Percentiles rank a stretch among this genome's conserved stretches.
Evolutionary conservation across 2,329 filamentous ascomycete species (phyloP).

Genomic region (Penicillium sp.): DNA sequence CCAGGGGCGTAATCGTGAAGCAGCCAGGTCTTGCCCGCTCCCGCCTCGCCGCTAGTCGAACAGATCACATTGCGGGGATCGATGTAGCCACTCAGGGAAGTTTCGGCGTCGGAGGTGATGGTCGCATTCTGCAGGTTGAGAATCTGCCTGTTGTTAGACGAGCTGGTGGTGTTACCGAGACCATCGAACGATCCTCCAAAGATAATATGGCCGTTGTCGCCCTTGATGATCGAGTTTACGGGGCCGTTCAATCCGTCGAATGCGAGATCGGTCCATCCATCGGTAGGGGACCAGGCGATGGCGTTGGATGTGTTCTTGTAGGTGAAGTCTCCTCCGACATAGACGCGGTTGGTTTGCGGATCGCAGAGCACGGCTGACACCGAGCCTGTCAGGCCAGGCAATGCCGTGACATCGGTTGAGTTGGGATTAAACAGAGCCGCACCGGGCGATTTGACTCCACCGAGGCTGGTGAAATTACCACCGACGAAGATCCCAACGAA

Average conservation of each 20-base stretch:
- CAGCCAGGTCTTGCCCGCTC: conserved; percentile 78
- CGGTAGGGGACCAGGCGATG: conserved; percentile 71
- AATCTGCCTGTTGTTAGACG: conserved; percentile 65
- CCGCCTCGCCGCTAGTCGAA: conserved; percentile 67
- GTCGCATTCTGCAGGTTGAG: conserved; percentile 82
- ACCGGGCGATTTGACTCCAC: conserved; percentile 71
- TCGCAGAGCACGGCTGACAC: conserved; percentile 86
- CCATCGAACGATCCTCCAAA: conserved; percentile 92
- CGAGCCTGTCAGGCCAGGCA: conserved; percentile 78
- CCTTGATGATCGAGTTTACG: conserved; percentile 80
- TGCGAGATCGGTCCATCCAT: conserved; percentile 76
- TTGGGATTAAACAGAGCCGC: conserved; percentile 80
- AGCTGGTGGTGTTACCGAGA: conserved; percentile 73
- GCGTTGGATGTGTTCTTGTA: conserved; percentile 84
- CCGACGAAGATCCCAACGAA: conserved; percentile 78
- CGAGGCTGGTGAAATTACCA: conserved; percentile 93
- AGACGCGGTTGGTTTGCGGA: conserved; percentile 72
- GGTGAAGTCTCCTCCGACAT: conserved; percentile 84
- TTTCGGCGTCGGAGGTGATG: conserved; percentile 65
- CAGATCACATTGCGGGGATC: conserved; percentile 84
- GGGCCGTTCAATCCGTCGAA: conserved; percentile 96
- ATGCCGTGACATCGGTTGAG: conserved; percentile 67
- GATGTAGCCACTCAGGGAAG: conserved; percentile 66
- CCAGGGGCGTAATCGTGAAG: conserved; percentile 73
- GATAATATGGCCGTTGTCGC: conserved; percentile 78